Base-by-base conservation (phyloP, 176 grass and related monocot genomes). In the Panicum miliaceum region DNA sequence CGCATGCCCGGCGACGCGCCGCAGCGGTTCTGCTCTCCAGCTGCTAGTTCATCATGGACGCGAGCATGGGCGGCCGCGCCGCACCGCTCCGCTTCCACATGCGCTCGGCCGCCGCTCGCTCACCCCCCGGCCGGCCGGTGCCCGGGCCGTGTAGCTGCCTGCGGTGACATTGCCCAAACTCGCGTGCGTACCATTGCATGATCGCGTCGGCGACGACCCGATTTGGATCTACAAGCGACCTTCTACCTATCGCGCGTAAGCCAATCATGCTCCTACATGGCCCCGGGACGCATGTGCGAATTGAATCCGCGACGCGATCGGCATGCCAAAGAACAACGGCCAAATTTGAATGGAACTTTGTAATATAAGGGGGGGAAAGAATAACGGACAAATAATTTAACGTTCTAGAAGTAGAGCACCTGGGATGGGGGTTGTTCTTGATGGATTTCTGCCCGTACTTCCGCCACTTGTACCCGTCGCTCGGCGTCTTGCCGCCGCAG, bases 401-500 rank as follows among this genome's bases (percentile, higher is more conserved):
- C 20, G 52, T 16, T 41, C 2, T 9, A 61, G 20, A 77, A 54
- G 53, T 76, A 20, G 20, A 51, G 63, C 45, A 94, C 92, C 92
- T 94, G 27, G 90, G 92, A 56, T 94, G 61, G 7, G 87, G 90
- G 73, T 84, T 92, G 90, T 94, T 94, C 87, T 94, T 94, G 92
- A 94, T 94, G 45, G 69, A 82, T 70, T 94, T 94, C 82, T 94
- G 92, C 40, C 92, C 92, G 71, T 94, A 94, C 82, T 94, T 94
- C 73, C 92, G 90, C 92, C 92, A 94, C 81, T 87, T 94, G 84
- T 90, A 92, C 38, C 92, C 92, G 77, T 94, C 92, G 64, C 66
- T 64, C 18, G 84, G 81, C 69, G 78, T 82, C 82, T 89, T 91
- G 86, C 82, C 80, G 62, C 34, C 85, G 61, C 85, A 88, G 78